Percentiles rank a stretch among this genome's conserved stretches.
Conservation (phyloP, 2,329 filamentous ascomycete genomes). For the Xylariaceae sp. region DNA sequence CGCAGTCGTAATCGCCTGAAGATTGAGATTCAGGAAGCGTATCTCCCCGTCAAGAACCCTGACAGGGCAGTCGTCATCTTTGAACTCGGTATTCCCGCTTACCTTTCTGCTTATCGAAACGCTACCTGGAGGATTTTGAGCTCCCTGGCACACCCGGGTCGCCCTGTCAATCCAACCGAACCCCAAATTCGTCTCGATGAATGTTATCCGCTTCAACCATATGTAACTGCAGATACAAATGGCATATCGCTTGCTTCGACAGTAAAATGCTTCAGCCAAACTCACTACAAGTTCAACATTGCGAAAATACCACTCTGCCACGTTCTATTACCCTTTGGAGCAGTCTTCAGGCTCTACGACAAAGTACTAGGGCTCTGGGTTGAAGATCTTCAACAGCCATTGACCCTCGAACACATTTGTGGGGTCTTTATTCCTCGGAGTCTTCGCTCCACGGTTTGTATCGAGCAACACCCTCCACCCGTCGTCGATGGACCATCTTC, state of each 20-base stretch:
- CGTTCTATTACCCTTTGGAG: slow-evolving; percentile 28
- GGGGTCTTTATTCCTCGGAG: slow-evolving; percentile 18
- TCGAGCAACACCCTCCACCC: slow-evolving; percentile 27
- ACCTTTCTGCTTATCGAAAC: slow-evolving; percentile 46
- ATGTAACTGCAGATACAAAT: not conserved
- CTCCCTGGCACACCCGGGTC: slow-evolving; percentile 31
- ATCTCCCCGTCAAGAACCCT: slow-evolving; percentile 37
- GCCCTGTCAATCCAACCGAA: slow-evolving; percentile 2
- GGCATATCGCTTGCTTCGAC: slow-evolving; percentile 30
- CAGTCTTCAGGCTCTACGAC: slow-evolving; percentile 31
- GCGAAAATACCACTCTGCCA: slow-evolving; percentile 27
- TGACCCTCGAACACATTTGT: slow-evolving; percentile 30
- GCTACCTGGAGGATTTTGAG: slow-evolving; percentile 45
- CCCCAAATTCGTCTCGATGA: slow-evolving; percentile 22
- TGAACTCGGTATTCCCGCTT: slow-evolving; percentile 43
- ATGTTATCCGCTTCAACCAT: slow-evolving; percentile 17
- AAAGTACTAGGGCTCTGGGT: slow-evolving; percentile 24
- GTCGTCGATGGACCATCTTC: slow-evolving; percentile 43
- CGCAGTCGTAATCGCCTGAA: slow-evolving; percentile 34
- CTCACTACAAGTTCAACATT: slow-evolving; percentile 29
- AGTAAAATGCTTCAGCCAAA: slow-evolving; percentile 30
- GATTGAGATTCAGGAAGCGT: slow-evolving; percentile 46
- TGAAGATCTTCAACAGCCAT: slow-evolving; percentile 18
- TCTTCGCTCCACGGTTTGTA: slow-evolving; percentile 19
- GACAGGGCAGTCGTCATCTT: slow-evolving; percentile 45